Evolutionary conservation across 2,329 filamentous ascomycete genomes (phyloP).

Genomic region (Huntiella abstrusa): DNA sequence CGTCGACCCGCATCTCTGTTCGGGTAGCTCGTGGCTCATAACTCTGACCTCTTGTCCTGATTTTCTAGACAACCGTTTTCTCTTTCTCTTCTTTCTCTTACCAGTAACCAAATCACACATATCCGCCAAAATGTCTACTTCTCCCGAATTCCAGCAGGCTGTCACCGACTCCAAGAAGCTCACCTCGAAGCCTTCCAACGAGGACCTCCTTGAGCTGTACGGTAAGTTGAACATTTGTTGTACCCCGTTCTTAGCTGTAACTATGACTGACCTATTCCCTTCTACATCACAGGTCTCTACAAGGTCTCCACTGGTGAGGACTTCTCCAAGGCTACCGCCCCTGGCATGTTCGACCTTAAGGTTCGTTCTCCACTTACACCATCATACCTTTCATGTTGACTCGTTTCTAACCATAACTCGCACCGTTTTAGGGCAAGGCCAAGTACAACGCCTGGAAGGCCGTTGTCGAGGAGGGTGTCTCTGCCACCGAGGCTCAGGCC

Average conservation of each 20-base stretch:
- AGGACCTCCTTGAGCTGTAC: conserved; percentile 46
- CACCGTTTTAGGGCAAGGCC: conserved; percentile 44
- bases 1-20: too few relatives aligned
- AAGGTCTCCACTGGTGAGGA: conserved; percentile 40
- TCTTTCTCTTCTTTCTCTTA: neutral
- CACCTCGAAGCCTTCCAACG: conserved; percentile 41
- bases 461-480: conserved; percentile 42
- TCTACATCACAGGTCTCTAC: conserved; percentile 29
- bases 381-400: conserved; percentile 51
- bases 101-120: conserved; percentile 5
- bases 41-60: neutral
- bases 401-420: neutral
- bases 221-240: conserved; percentile 22
- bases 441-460: conserved; percentile 67
- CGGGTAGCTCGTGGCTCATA: neutral
- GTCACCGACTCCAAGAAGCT: conserved; percentile 48
- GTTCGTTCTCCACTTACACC: conserved; percentile 37
- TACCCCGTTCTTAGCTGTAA: neutral
- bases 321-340: conserved; percentile 33
- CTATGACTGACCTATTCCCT: neutral
- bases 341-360: conserved; percentile 54
- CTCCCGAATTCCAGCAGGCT: conserved; percentile 35
- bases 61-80: neutral
- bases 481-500: conserved; percentile 49
- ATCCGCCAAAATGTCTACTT: conserved; percentile 22